Evolutionary conservation across 495 filamentous ascomycete species (phyloP), one percentile per base, ranked within the genome.

Genomic region (Podospora bellae-mahoneyi): DNA sequence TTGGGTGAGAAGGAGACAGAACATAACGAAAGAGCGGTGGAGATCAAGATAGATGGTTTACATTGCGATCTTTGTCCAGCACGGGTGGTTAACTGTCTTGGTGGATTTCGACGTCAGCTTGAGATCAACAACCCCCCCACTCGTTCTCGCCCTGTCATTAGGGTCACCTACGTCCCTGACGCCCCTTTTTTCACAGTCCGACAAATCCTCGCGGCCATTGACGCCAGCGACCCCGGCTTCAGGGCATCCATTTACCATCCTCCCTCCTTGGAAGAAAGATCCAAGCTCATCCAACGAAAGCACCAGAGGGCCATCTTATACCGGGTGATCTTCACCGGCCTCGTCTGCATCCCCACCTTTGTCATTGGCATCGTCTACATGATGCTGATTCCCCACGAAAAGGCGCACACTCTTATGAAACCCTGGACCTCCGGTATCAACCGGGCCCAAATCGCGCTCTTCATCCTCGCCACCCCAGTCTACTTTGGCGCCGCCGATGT

Each of bases 361-460:
- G 74, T 96, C 44, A 90, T 98, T 67, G 94, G 94, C 1, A 91
- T 98, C 69, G 87, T 97, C 4, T 96, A 89, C 79, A 97, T 96
- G 94, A 90, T 83, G 63, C 84, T 97, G 0, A 86, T 97, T 0
- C 80, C 89, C 0, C 71, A 81, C 1, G 72, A 81, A 10, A 86
- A 93, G 69, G 32, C 75, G 55, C 74, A 76, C 60, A 92, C 85
- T 72, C 75, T 98, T 44, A 92, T 91, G 83, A 71, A 84, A 61
- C 84, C 87, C 2, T 92, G 91, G 89, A 83, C 80, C 13, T 90
- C 92, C 2, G 87, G 88, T 64, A 90, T 93, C 68, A 89, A 85
- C 64, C 89, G 93, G 27, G 86, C 88, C 2, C 89, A 95, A 75
- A 92, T 94, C 85, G 85, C 91, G 5, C 84, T 97, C 0, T 92